Conservation (phyloP, 2,329 filamentous ascomycete species). For the Penicillium sp. region DNA sequence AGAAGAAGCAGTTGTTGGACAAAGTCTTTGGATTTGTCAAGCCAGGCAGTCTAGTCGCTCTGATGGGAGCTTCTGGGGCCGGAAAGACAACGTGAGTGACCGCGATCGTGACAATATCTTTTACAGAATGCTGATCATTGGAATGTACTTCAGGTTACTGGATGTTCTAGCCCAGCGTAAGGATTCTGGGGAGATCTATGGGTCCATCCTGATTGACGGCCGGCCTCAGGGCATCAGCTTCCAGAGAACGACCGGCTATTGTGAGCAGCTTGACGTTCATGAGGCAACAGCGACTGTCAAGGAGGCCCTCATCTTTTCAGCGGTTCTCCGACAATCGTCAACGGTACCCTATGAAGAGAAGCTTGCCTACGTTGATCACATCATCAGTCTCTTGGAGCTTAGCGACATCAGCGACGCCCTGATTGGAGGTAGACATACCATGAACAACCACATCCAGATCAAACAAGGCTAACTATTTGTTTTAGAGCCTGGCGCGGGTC, state of each 20-base stretch:
- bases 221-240: constrained; percentile 45
- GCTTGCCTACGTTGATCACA: constrained; percentile 61
- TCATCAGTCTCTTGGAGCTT: constrained; percentile 65
- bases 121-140: too few species aligned
- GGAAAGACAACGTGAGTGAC: constrained; percentile 44
- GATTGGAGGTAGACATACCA: constrained; percentile 59
- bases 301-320: constrained; percentile 63
- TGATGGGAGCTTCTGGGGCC: constrained; percentile 82
- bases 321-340: constrained; percentile 58
- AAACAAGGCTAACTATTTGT: too few species aligned
- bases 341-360: constrained; percentile 58
- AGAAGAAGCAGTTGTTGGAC: constrained; percentile 52
- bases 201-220: constrained; percentile 46
- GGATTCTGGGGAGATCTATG: constrained; percentile 43
- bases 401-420: constrained; percentile 60
- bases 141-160: constrained; percentile 38
- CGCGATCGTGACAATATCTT: not conserved
- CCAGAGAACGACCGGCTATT: constrained; percentile 52
- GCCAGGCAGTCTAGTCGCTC: constrained; percentile 69
- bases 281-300: constrained; percentile 62
- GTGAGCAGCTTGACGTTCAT: constrained; percentile 64
- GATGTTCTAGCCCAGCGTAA: constrained; percentile 46
- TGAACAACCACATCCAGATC: too few species aligned
- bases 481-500: constrained; percentile 51
- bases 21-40: constrained; percentile 68